A percentile compares a stretch with the other conserved stretches of the same genome.
phyloP scores from a whole-genome alignment of 2,329 filamentous ascomycete genomes.

The Alternaria panax region DNA sequence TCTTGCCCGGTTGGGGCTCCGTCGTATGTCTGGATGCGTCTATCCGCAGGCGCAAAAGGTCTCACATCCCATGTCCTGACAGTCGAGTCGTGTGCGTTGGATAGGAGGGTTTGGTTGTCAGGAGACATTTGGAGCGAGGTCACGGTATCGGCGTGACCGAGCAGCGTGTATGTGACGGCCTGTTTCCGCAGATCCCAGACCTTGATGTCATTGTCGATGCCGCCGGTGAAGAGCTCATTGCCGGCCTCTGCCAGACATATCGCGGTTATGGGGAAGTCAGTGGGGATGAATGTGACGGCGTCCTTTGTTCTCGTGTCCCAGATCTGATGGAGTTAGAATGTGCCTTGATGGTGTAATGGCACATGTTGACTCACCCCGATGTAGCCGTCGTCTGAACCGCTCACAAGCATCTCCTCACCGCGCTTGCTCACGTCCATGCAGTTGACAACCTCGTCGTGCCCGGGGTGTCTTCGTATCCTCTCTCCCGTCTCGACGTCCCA shows the following conservation, averaged over 20 bases:
- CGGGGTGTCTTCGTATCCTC: constrained; percentile 88
- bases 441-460: constrained; percentile 97
- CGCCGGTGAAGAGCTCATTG: constrained; percentile 92
- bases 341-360: not conserved
- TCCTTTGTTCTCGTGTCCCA: constrained; percentile 95
- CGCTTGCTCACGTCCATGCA: constrained; percentile 85
- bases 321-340: constrained; percentile 59
- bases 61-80: constrained; percentile 95
- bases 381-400: constrained; percentile 90
- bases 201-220: constrained; percentile 96
- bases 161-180: constrained; percentile 82
- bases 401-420: constrained; percentile 89
- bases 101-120: constrained; percentile 87
- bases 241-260: constrained; percentile 92
- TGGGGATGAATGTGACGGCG: constrained; percentile 86
- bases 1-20: constrained; percentile 88
- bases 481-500: constrained; percentile 95
- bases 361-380: constrained; percentile 66
- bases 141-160: constrained; percentile 90
- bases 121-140: constrained; percentile 92
- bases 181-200: constrained; percentile 98
- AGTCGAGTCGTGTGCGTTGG: constrained; percentile 92
- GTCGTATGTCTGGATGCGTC: constrained; percentile 87
- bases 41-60: constrained; percentile 88
- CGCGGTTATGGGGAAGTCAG: constrained; percentile 90